Conservation (phyloP, 306 rosid genomes). For the Cajanus cajan region DNA sequence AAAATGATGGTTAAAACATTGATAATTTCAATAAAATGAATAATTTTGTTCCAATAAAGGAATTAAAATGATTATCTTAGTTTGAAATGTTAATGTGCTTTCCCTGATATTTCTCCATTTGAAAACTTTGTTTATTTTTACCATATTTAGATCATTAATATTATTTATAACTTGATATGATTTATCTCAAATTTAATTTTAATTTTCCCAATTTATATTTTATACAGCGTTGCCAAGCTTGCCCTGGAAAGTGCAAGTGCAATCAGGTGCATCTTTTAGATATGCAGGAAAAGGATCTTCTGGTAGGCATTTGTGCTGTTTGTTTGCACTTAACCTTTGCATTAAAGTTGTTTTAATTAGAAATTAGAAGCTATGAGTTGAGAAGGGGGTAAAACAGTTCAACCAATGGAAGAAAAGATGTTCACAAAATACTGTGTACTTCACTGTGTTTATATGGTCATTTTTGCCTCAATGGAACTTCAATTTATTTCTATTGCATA, state of each 20-base stretch:
- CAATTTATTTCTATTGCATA: background rate
- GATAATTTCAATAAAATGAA: background rate
- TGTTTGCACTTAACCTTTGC: too few relatives aligned
- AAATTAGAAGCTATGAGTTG: background rate
- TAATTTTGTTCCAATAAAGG: background rate
- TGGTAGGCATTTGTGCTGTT: too few relatives aligned
- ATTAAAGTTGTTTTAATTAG: background rate
- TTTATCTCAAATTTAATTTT: constrained; percentile 30
- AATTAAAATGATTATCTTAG: background rate
- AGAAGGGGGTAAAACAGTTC: background rate
- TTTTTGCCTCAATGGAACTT: background rate
- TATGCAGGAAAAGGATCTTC: constrained; percentile 74
- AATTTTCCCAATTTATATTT: constrained; percentile 31
- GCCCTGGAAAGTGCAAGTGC: constrained; percentile 62
- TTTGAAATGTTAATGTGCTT: constrained; percentile 3
- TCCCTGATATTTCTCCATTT: background rate
- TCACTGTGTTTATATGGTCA: background rate
- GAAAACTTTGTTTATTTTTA: background rate
- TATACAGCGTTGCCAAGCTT: constrained; percentile 50
- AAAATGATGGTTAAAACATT: background rate
- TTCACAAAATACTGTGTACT: background rate
- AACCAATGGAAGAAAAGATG: background rate
- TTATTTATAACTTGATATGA: background rate
- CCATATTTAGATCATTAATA: background rate
- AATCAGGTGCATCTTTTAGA: constrained; percentile 50